A percentile compares a stretch with the other conserved stretches of the same genome.
phyloP scores from a whole-genome alignment of 306 rosid species.

The Ammopiptanthus mongolicus region DNA sequence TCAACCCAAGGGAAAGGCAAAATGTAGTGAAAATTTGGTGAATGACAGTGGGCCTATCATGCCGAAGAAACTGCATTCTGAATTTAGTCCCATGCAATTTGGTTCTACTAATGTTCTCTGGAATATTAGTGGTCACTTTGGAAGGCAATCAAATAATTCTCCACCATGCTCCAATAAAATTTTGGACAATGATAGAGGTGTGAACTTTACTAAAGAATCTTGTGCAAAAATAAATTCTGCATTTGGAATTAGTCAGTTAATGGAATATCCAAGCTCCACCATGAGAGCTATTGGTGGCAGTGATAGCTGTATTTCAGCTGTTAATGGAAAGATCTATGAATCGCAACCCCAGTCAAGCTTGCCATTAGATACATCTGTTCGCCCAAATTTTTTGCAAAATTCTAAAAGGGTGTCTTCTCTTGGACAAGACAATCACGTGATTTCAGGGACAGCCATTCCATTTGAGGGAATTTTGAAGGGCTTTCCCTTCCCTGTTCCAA shows the following conservation, averaged over 20 bases:
- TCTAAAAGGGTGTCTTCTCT: constrained; percentile 26
- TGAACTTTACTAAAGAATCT: constrained; percentile 19
- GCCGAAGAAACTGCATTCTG: constrained; percentile 29
- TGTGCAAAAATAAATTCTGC: constrained; percentile 27
- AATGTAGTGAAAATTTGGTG: constrained; percentile 19
- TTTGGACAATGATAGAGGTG: constrained; percentile 35
- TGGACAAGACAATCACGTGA: constrained; percentile 29
- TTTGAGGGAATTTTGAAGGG: constrained; percentile 32
- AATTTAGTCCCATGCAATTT: constrained; percentile 27
- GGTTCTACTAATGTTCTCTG: constrained; percentile 18
- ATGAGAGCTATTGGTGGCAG: constrained; percentile 19
- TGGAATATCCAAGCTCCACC: constrained; percentile 25
- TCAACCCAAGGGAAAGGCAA: constrained; percentile 15
- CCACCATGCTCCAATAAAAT: constrained; percentile 14
- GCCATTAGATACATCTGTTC: constrained; percentile 6
- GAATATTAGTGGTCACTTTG: constrained; percentile 21
- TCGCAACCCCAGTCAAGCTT: constrained; percentile 25
- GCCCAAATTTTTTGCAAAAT: constrained; percentile 15
- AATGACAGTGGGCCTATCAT: constrained; percentile 15
- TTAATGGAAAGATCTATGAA: constrained; percentile 22
- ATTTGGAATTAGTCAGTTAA: constrained; percentile 22
- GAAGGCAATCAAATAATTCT: constrained; percentile 31
- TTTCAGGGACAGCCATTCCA: constrained; percentile 25
- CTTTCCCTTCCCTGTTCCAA: constrained; percentile 32
- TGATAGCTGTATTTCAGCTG: constrained; percentile 18